Conservation (phyloP, 345 rosid species). For the Eutrema yunnanense region DNA sequence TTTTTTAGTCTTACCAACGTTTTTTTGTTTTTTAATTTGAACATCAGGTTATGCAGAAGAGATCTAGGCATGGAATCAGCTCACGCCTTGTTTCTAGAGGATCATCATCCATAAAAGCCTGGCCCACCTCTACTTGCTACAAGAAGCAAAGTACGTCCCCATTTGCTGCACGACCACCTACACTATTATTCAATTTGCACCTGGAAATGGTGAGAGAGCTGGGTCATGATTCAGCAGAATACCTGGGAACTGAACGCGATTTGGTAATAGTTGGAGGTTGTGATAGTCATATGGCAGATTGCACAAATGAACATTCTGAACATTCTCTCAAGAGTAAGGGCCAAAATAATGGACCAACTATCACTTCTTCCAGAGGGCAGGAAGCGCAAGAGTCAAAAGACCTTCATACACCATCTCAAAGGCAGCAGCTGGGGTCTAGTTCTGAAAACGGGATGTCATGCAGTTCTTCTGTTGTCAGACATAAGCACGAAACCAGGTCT, state of each 20-base stretch:
- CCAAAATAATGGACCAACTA: conserved; percentile 20
- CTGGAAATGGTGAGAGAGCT: conserved; percentile 61
- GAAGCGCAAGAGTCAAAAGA: conserved; percentile 30
- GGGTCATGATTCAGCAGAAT: conserved; percentile 37
- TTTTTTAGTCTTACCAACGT: not conserved
- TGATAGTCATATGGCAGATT: conserved; percentile 27
- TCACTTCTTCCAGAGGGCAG: conserved; percentile 27
- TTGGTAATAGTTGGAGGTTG: conserved; percentile 31
- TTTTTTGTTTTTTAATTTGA: not conserved
- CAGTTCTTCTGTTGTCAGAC: conserved; percentile 29
- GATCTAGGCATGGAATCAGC: conserved; percentile 32
- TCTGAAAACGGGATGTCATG: conserved; percentile 21
- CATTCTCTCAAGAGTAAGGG: conserved; percentile 13
- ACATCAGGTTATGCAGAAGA: conserved; percentile 49
- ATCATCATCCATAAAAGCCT: conserved; percentile 20
- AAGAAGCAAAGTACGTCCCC: conserved; percentile 34
- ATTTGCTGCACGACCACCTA: conserved; percentile 50
- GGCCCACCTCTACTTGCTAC: conserved; percentile 30
- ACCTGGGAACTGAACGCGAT: conserved; percentile 28
- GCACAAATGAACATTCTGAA: conserved; percentile 27
- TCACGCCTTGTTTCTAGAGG: conserved; percentile 32
- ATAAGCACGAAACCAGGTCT: conserved; percentile 33
- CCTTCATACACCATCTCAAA: conserved; percentile 26
- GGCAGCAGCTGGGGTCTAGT: conserved; percentile 30
- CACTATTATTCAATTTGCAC: conserved; percentile 55